Evolutionary conservation across 2,329 filamentous ascomycete species (phyloP).

Genomic region (Colletotrichum sidae): DNA sequence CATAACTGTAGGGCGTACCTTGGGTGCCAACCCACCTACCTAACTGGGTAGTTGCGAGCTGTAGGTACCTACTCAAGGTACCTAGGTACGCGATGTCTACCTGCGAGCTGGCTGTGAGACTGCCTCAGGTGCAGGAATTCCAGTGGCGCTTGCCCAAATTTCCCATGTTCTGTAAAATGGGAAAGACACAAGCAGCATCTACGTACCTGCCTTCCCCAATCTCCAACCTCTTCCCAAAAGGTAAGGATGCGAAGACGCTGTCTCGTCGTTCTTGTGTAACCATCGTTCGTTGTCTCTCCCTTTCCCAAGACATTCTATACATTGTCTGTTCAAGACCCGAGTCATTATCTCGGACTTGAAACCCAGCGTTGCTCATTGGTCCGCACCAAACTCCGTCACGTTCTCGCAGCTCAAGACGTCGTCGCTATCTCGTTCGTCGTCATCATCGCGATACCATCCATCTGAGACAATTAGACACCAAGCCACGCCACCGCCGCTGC

Average conservation of each 20-base stretch:
- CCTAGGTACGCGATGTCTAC: too few species aligned
- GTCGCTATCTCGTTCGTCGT: not conserved
- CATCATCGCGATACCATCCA: not conserved
- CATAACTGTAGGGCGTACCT: too few species aligned
- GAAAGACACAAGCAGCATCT: not conserved
- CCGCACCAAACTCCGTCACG: slow-evolving; percentile 2
- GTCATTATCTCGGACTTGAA: not conserved
- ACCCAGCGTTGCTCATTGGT: slow-evolving; percentile 1
- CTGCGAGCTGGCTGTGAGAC: too few species aligned
- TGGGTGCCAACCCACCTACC: too few species aligned
- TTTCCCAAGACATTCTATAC: slow-evolving; percentile 12
- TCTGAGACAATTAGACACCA: slow-evolving; percentile 6
- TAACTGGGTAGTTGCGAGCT: too few species aligned
- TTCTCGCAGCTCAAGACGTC: not conserved
- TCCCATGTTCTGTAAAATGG: not conserved
- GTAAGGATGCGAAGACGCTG: slow-evolving; percentile 20
- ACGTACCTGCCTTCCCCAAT: not conserved
- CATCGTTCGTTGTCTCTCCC: slow-evolving; percentile 23
- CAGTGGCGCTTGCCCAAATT: too few species aligned
- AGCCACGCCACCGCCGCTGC: not conserved
- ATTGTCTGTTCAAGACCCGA: slow-evolving; percentile 12
- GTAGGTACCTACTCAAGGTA: too few species aligned
- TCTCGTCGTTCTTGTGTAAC: slow-evolving; percentile 27
- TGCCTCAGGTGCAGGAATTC: too few species aligned
- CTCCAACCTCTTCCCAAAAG: not conserved